Evolutionary conservation across 257 asterid genomes (phyloP).

Genomic region (Nicotiana tabacum): DNA sequence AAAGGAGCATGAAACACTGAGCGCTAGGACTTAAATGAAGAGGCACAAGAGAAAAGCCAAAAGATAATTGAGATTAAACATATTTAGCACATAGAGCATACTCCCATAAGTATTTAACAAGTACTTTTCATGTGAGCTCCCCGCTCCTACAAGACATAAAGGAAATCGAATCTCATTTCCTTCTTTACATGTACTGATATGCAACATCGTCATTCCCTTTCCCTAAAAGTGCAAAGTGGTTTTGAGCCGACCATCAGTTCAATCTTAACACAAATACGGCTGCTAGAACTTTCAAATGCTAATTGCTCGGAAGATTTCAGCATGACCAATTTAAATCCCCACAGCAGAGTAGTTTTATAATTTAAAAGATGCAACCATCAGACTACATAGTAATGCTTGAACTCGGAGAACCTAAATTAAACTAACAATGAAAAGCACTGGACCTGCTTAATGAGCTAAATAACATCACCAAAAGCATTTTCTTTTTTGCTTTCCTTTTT

Average conservation of each 20-base stretch:
- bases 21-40: not conserved
- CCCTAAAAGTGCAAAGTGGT: not conserved
- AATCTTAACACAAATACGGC: not conserved
- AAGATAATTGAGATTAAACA: not conserved
- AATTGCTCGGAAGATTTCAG: not conserved
- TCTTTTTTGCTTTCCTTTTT: no score
- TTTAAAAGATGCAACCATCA: not conserved
- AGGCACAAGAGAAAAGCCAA: not conserved
- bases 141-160: not conserved
- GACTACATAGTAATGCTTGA: not conserved
- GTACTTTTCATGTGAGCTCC: not conserved
- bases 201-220: not conserved
- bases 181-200: not conserved
- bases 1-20: not conserved
- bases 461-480: no score
- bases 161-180: not conserved
- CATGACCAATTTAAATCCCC: not conserved
- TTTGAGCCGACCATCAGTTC: not conserved
- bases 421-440: not conserved
- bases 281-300: not conserved
- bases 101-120: not conserved
- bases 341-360: not conserved
- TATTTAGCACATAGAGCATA: not conserved
- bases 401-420: not conserved
- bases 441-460: no score